Base-by-base conservation (phyloP, 2,329 filamentous ascomycete genomes). In the Pseudocercospora ulei region DNA sequence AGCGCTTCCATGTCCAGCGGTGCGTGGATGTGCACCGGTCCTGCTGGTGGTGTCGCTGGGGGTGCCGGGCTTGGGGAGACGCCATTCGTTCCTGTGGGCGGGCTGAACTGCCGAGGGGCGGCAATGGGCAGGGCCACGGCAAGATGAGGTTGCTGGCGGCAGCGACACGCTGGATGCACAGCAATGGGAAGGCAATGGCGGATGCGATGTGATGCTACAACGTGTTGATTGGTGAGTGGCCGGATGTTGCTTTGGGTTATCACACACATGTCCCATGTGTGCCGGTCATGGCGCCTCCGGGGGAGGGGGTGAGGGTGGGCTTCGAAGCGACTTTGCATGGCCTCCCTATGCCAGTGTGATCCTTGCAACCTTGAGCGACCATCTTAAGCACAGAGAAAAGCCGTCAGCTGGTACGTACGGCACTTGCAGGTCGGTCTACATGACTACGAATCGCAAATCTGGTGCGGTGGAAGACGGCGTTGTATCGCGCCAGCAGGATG, bases 361-460 rank as follows among this genome's bases (percentile, higher is more conserved):
- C 40, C 33, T 7, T 29, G 42, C 35, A 41, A 41, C 22, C 24
- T 28, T 41, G 28, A 35, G 25, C 44, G 39, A 35, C 31, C 31
- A 46, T 40, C 44, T 28, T 31, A 30, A 34, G 36, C 28, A 43
- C 39, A 37, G 30, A 26, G 28, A 47, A 37, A 26, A 26, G 28
- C 43, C 40, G 37, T 46, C 44, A 46, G 39, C 37, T 43, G 28
- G n/a, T n/a, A n/a, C n/a, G n/a, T n/a, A n/a, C n/a, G n/a, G n/a
- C 38, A 9, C 20, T 18, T 22, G 31, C 20, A 23, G 18, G 29
- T 26, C 9, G 37, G 30, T 33, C 30, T 22, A 33, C 5, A 33
- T 33, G 11, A 33, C 30, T 20, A 23, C 30, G 18, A 13, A 33
- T 19, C 30, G 18, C 23, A 4, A 17, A 20, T 7, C 20, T 19